Conservation (phyloP, 2,329 filamentous ascomycete species). For the Phialophora verrucosa region DNA sequence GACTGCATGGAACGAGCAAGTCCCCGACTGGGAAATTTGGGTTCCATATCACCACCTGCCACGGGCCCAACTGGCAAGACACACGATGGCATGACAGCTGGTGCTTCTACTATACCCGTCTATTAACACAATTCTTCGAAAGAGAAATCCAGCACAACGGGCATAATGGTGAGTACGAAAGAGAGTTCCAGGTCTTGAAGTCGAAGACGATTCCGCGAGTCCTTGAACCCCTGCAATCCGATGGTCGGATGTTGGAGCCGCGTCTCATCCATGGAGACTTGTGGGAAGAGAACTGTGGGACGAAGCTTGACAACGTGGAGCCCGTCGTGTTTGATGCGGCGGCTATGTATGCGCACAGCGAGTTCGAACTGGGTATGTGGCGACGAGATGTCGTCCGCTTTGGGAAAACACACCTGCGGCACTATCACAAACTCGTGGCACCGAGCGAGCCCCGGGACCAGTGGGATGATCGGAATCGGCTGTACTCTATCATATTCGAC, state of each 20-base stretch:
- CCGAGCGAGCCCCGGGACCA: slow-evolving; percentile 33
- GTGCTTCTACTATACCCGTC: slow-evolving; percentile 48
- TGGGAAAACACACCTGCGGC: slow-evolving; percentile 19
- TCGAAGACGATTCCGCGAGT: slow-evolving; percentile 44
- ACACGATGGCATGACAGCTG: slow-evolving; percentile 48
- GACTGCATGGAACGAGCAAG: slow-evolving; percentile 43
- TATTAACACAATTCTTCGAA: slow-evolving; percentile 42
- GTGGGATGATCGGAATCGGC: slow-evolving; percentile 35
- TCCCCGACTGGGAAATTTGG: slow-evolving; percentile 49
- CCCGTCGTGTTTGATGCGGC: slow-evolving; percentile 48
- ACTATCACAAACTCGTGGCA: slow-evolving; percentile 26
- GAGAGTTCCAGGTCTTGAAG: slow-evolving; percentile 33
- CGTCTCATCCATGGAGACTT: slow-evolving; percentile 50
- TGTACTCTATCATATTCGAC: slow-evolving; percentile 33
- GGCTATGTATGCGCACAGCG: slow-evolving; percentile 50
- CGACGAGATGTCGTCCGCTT: slow-evolving; percentile 28
- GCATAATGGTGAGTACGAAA: slow-evolving; percentile 42
- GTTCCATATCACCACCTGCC: slow-evolving; percentile 45
- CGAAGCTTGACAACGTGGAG: slow-evolving; percentile 41
- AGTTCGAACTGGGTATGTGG: slow-evolving; percentile 39
- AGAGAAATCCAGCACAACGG: slow-evolving; percentile 45
- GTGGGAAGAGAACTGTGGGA: slow-evolving; percentile 50
- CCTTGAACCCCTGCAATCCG: slow-evolving; percentile 38
- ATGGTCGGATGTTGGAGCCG: slow-evolving; percentile 41
- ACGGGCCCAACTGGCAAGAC: slow-evolving; percentile 42